These are phyloP conservation scores for Cicer arietinum DNA, from an alignment of 306 rosid genomes.

Conservation along the genomic window DNA sequence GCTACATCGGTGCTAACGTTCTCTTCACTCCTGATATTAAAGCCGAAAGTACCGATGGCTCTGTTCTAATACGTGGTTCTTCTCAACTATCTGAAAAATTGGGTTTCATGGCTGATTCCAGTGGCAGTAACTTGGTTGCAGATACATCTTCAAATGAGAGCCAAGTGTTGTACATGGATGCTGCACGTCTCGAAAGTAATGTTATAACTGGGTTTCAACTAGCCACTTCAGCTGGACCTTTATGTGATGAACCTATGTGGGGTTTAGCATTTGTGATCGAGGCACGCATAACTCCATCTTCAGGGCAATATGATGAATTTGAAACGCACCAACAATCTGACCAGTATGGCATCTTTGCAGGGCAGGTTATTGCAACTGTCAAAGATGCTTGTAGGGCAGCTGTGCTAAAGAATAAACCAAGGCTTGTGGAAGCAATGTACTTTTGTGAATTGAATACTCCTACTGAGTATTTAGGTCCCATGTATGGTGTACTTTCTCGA, in stretches of 20 bases:
- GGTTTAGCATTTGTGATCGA: slow-evolving; percentile 88
- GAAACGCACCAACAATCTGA: slow-evolving; percentile 68
- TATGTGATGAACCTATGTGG: slow-evolving; percentile 95
- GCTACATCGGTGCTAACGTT: slow-evolving; percentile 78
- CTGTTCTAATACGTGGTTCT: slow-evolving; percentile 63
- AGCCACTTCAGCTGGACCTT: slow-evolving; percentile 92
- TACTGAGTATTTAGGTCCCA: slow-evolving; percentile 76
- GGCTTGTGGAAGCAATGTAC: slow-evolving; percentile 96
- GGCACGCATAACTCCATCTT: slow-evolving; percentile 58
- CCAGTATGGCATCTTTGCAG: slow-evolving; percentile 72
- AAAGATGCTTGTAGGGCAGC: slow-evolving; percentile 90
- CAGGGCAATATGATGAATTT: slow-evolving; percentile 58
- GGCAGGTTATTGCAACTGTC: slow-evolving; percentile 83
- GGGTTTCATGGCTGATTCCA: slow-evolving; percentile 60
- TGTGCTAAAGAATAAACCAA: slow-evolving; percentile 77
- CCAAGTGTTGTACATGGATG: slow-evolving; percentile 57
- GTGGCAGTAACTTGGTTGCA: slow-evolving; percentile 30
- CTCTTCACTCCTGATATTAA: slow-evolving; percentile 69
- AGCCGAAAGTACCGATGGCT: slow-evolving; percentile 50
- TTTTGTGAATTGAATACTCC: slow-evolving; percentile 84
- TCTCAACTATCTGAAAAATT: slow-evolving; percentile 62
- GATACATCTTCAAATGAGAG: slow-evolving; percentile 52
- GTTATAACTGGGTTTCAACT: slow-evolving; percentile 81
- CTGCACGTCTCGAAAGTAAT: slow-evolving; percentile 77
- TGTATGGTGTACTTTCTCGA: slow-evolving; percentile 88